Percentiles rank a stretch among this genome's conserved stretches.
phyloP scores from a whole-genome alignment of 768 basidiomycete genomes.

The Suillus discolor region DNA sequence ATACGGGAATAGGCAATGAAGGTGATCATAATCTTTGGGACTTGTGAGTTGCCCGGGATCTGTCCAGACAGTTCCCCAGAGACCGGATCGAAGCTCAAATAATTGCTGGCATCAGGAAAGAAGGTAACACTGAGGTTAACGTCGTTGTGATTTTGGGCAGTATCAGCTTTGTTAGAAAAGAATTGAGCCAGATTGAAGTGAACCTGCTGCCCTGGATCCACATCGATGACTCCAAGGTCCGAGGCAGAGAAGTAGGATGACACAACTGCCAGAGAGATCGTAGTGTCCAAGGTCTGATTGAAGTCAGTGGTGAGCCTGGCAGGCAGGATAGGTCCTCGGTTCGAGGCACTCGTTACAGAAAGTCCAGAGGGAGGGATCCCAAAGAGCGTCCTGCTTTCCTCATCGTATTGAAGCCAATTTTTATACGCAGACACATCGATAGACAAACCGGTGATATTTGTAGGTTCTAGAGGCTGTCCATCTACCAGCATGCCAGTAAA shows the following conservation, averaged over 20 bases:
- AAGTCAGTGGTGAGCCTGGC: conserved; percentile 63
- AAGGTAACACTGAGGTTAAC: conserved; percentile 58
- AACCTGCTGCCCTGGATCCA: conserved; percentile 51
- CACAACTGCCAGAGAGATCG: conserved; percentile 64
- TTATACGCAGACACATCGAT: conserved; percentile 61
- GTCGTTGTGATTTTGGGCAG: conserved; percentile 38
- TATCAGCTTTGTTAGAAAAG: conserved; percentile 49
- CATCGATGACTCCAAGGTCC: conserved; percentile 57
- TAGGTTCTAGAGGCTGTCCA: conserved; percentile 54
- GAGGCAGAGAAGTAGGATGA: conserved; percentile 71
- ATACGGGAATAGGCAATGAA: conserved; percentile 69
- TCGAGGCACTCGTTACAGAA: conserved; percentile 23
- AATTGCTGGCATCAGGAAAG: conserved; percentile 53
- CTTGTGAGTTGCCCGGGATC: conserved; percentile 49
- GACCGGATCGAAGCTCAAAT: conserved; percentile 53
- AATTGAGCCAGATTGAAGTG: conserved; percentile 56
- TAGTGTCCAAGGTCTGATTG: conserved; percentile 68
- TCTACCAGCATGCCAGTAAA: conserved; percentile 68
- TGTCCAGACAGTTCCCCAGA: conserved; percentile 54
- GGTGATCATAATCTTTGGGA: conserved; percentile 48
- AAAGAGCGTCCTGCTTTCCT: conserved; percentile 53
- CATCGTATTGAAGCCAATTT: conserved; percentile 66
- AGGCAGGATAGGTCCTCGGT: conserved; percentile 48
- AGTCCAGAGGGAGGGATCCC: conserved; percentile 61
- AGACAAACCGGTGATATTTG: conserved; percentile 55